Conservation (phyloP, 257 asterid genomes). For the Thymus quinquecostatus region DNA sequence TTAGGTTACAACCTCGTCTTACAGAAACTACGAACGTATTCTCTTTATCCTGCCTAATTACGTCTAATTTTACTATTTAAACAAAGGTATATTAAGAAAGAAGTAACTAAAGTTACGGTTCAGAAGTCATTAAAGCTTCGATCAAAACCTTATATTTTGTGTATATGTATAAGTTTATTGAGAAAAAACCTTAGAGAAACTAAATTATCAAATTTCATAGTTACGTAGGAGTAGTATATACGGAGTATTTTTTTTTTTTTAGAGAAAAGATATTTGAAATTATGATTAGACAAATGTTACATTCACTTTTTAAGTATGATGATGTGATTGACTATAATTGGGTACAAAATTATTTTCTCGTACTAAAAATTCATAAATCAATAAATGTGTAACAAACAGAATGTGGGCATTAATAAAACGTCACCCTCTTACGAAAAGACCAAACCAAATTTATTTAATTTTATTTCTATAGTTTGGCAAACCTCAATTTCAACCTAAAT, state of each 20-base stretch:
- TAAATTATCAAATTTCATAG: too few species aligned
- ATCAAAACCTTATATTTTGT: too few species aligned
- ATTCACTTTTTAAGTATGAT: background rate
- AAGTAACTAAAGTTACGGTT: too few species aligned
- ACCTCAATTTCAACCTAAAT: constrained; percentile 2
- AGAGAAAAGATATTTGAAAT: background rate
- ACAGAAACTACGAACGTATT: too few species aligned
- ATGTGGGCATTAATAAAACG: constrained; percentile 24
- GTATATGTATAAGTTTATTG: too few species aligned
- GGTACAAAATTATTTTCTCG: background rate
- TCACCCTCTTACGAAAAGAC: constrained; percentile 20
- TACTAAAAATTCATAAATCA: constrained; percentile 29
- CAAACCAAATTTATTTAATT: constrained; percentile 12
- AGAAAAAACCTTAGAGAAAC: too few species aligned
- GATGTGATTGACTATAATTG: constrained; percentile 28
- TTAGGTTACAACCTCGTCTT: background rate
- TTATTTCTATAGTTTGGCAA: constrained; percentile 1
- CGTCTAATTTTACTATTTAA: too few species aligned
- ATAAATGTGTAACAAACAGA: constrained; percentile 32
- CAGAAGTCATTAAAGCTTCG: too few species aligned
- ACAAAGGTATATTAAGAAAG: too few species aligned
- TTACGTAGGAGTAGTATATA: too few species aligned
- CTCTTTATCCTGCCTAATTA: too few species aligned
- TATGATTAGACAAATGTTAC: constrained; percentile 9
- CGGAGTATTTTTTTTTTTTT: too few species aligned